Conservation (phyloP, 768 basidiomycete species). For the Boletus tomentosulus region DNA sequence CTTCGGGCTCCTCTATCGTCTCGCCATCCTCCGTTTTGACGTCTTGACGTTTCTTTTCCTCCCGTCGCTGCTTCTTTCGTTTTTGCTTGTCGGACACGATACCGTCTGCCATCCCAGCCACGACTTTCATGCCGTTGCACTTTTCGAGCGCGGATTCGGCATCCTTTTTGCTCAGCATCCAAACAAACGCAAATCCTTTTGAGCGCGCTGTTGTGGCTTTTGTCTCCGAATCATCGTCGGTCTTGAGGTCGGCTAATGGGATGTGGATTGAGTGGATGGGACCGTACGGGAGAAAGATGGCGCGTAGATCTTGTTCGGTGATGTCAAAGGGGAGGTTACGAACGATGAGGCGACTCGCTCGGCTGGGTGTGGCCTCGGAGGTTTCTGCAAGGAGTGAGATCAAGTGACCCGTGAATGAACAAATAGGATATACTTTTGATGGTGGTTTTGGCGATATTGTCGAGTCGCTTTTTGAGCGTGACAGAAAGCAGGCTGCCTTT, state of each 20-base stretch:
- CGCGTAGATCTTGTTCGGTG: constrained; percentile 79
- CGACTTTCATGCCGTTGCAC: constrained; percentile 71
- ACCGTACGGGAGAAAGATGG: constrained; percentile 82
- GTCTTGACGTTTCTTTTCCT: constrained; percentile 41
- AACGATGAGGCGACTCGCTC: constrained; percentile 80
- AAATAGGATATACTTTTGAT: constrained; percentile 20
- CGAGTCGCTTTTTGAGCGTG: constrained; percentile 81
- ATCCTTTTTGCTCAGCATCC: constrained; percentile 84
- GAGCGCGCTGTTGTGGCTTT: constrained; percentile 32
- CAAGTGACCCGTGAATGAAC: not conserved
- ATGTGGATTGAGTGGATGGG: constrained; percentile 84
- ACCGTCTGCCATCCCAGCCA: constrained; percentile 55
- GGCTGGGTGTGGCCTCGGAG: constrained; percentile 51
- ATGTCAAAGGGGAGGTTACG: constrained; percentile 86
- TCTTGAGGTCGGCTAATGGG: constrained; percentile 41
- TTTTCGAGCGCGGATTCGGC: constrained; percentile 78
- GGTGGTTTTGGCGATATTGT: constrained; percentile 53
- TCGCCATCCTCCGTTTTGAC: constrained; percentile 33
- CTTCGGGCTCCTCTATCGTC: constrained; percentile 33
- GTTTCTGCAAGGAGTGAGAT: constrained; percentile 17
- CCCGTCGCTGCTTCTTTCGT: constrained; percentile 55
- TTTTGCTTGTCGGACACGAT: constrained; percentile 63
- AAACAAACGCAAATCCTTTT: constrained; percentile 92
- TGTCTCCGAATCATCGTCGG: constrained; percentile 28
- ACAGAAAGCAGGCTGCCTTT: constrained; percentile 86